A percentile compares a stretch with the other conserved stretches of the same genome.
Evolutionary conservation across 2,329 filamentous ascomycete species (phyloP).

Genomic region (Hypoxylon sp.): DNA sequence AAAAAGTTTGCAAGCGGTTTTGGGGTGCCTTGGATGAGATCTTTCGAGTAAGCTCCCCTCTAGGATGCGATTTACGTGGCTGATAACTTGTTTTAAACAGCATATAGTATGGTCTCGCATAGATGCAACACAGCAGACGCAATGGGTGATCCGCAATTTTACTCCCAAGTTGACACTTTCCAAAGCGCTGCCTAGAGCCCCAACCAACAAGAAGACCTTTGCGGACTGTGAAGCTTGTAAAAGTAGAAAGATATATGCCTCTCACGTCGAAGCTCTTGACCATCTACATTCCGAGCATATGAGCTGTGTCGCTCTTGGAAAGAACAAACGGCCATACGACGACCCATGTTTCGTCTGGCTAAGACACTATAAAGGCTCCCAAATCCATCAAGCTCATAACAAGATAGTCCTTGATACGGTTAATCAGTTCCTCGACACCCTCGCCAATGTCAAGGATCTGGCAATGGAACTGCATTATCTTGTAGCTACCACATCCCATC

Average conservation of each 20-base stretch:
- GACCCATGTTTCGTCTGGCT: constrained; percentile 19
- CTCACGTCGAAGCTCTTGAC: constrained; percentile 6
- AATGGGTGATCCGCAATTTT: constrained; percentile 15
- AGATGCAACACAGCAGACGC: neutral
- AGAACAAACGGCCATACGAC: constrained; percentile 5
- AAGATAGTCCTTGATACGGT: constrained; percentile 1
- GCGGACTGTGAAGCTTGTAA: constrained; percentile 5
- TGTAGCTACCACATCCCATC: constrained; percentile 14
- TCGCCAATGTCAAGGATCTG: constrained; percentile 7
- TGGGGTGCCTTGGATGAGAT: constrained; percentile 17
- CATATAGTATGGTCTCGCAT: constrained; percentile 9
- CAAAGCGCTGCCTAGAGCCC: constrained; percentile 13
- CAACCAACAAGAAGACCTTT: constrained; percentile 18
- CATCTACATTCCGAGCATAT: constrained; percentile 21
- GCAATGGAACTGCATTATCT: constrained; percentile 22
- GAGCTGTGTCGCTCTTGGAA: neutral
- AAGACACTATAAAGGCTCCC: neutral
- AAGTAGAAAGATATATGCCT: constrained; percentile 1
- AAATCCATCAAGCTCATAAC: neutral
- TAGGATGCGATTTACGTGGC: neutral
- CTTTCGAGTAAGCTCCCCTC: constrained; percentile 7
- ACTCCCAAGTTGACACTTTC: constrained; percentile 12
- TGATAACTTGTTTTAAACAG: constrained; percentile 1
- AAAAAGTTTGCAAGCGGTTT: constrained; percentile 14
- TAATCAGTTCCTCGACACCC: constrained; percentile 3